Evolutionary conservation across 768 basidiomycete species (phyloP).

Genomic region (Termitomyces sp.): DNA sequence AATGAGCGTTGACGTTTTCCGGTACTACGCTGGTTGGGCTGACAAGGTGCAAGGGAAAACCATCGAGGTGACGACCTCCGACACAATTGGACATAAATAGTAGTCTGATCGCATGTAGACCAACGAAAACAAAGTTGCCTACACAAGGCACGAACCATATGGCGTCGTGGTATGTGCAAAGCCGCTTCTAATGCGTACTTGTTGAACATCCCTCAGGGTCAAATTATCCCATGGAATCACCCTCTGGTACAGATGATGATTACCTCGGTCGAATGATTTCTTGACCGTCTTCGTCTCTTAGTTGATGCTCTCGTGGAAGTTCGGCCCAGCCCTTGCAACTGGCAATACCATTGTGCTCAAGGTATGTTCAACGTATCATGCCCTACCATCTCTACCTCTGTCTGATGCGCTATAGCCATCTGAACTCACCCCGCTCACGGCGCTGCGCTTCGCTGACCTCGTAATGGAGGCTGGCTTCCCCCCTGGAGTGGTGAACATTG

Average conservation of each 20-base stretch:
- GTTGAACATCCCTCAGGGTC: conserved; percentile 17
- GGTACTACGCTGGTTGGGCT: conserved; percentile 86
- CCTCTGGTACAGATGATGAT: conserved; percentile 18
- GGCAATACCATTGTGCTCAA: conserved; percentile 63
- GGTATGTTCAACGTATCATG: too few species aligned
- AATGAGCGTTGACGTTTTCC: conserved; percentile 43
- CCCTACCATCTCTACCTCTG: too few species aligned
- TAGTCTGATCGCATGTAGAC: conserved; percentile 12
- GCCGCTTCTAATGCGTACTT: neutral
- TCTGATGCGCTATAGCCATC: conserved; percentile 42
- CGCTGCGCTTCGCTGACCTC: too few species aligned
- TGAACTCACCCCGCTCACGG: conserved; percentile 61
- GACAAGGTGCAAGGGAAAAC: too few species aligned
- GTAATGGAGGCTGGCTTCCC: too few species aligned
- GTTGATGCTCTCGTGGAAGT: conserved; percentile 25
- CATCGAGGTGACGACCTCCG: too few species aligned
- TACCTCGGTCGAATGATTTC: neutral
- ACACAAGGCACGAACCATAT: too few species aligned
- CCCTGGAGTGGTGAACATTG: too few species aligned
- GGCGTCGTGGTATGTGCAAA: too few species aligned
- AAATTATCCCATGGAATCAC: conserved; percentile 59
- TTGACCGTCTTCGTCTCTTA: neutral
- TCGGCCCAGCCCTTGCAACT: conserved; percentile 27
- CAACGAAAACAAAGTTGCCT: conserved; percentile 23
- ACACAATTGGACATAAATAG: neutral